A percentile compares a stretch with the other conserved stretches of the same genome.
phyloP scores from a whole-genome alignment of 306 rosid genomes.

The Echinosophora koreensis region DNA sequence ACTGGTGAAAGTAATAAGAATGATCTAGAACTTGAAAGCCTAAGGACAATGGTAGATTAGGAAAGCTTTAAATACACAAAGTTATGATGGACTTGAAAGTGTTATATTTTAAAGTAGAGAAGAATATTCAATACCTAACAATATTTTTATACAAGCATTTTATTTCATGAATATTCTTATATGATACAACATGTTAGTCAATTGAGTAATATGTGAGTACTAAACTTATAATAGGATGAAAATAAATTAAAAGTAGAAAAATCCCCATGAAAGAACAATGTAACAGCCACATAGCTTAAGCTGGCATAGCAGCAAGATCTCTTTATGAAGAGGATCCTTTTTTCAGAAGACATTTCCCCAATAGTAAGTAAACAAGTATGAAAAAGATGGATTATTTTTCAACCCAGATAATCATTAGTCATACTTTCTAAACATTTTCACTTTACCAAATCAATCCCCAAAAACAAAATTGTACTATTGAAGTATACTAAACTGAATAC shows the following conservation, averaged over 20 bases:
- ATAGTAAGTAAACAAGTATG: neutral
- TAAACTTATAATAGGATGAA: constrained; percentile 46
- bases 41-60: constrained; percentile 11
- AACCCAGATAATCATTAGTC: constrained; percentile 2
- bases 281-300: constrained; percentile 44
- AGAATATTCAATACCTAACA: neutral
- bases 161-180: neutral
- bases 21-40: constrained; percentile 12
- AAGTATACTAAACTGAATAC: constrained; percentile 4
- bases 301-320: constrained; percentile 58
- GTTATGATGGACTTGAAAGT: neutral
- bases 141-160: neutral
- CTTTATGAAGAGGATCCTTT: constrained; percentile 39
- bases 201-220: neutral
- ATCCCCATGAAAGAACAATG: neutral
- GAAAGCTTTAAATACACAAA: constrained; percentile 1
- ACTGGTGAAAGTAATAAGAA: constrained; percentile 10
- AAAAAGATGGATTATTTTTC: neutral
- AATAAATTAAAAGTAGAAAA: neutral
- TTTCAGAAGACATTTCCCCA: constrained; percentile 22
- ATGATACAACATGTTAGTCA: neutral
- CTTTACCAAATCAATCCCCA: too few species aligned
- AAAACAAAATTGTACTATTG: too few species aligned
- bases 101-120: neutral
- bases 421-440: too few species aligned